Base-by-base conservation (phyloP, 225 moss, liverwort and hornwort species). In the Polytrichum commune region DNA sequence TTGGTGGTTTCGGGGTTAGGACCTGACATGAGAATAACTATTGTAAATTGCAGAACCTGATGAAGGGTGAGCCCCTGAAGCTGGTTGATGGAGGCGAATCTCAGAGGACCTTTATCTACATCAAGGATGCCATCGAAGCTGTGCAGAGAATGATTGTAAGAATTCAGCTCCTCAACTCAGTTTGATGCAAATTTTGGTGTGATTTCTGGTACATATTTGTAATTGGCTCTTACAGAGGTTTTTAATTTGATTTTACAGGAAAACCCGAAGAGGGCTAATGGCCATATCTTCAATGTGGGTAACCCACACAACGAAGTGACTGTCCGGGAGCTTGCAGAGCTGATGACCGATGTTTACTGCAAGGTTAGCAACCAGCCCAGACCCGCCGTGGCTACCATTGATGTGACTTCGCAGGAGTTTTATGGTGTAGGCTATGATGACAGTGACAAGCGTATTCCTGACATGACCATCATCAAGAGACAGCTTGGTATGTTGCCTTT, bases 61-160 rank as follows among this genome's bases (percentile, higher is more conserved):
- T 85, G 88, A 80, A 74, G 56, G 85, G 83, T 46, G 85, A 89
- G 74, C 82, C 83, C 0, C 29, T 89, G 75, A 83, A 85, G n/a
- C 63, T 89, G 71, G 88, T 89, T 28, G 83, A 85, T 66, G 88
- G 85, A 6, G 88, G 88, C 1, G 23, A 63, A 7, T 85, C 88
- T 0, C 88, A 85, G 74, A 80, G 85, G 2, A 83, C 83, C 4
- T 85, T 89, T 69, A 29, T 85, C 54, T 85, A 83, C 73, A 85
- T 89, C 69, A 85, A 83, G n/a, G 88, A 89, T 73, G 88, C 85
- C 8, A 85, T 82, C 54, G 85, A 89, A 2, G 83, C 76, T 62
- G 80, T 85, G 72, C 66, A 69, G 71, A 57, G 82, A 38, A 81
- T 85, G 67, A 89, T 89, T 29, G 88, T 85, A 75, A 72, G 84